A percentile compares a stretch with the other conserved stretches of the same genome.
These are phyloP conservation scores for Rhizopus microsporus DNA, from an alignment of 371 early-diverging fungal genomes.

Conservation along the genomic window DNA sequence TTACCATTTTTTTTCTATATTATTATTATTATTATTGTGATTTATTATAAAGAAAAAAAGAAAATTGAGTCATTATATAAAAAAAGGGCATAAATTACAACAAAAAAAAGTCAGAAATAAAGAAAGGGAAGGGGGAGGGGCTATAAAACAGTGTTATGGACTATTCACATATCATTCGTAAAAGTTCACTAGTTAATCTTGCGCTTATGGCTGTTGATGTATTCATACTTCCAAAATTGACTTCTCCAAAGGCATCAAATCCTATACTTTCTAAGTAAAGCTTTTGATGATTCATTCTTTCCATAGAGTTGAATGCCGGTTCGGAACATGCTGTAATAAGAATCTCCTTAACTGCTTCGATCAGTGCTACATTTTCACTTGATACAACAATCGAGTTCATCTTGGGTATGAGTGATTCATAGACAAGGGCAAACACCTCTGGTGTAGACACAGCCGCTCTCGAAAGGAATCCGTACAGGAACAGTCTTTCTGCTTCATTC, in stretches of 20 bases:
- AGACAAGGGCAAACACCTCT: conserved; percentile 52
- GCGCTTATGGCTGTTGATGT: conserved; percentile 6
- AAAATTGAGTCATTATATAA: not conserved
- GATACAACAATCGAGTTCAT: conserved; percentile 51
- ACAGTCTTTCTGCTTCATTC: conserved; percentile 62
- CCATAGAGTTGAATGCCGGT: conserved; percentile 41
- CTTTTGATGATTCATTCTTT: conserved; percentile 32
- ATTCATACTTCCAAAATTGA: conserved; percentile 22
- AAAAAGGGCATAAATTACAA: not conserved
- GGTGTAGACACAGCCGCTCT: conserved; percentile 58
- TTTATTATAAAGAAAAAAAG: not conserved
- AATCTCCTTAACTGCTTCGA: conserved; percentile 60
- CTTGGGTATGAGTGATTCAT: conserved; percentile 53
- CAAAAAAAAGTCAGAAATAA: not conserved
- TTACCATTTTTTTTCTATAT: not conserved
- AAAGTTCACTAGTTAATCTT: conserved; percentile 19
- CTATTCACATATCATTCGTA: conserved; percentile 26
- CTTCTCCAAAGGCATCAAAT: conserved; percentile 33
- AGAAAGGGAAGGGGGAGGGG: not conserved
- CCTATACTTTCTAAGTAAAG: conserved; percentile 57
- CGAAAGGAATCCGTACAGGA: conserved; percentile 68
- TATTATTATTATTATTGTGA: too few relatives aligned
- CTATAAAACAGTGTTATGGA: not conserved
- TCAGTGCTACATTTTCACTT: conserved; percentile 44
- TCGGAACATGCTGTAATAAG: conserved; percentile 71